Evolutionary conservation across 2,329 filamentous ascomycete species (phyloP).

Genomic region (Talaromyces sp.): DNA sequence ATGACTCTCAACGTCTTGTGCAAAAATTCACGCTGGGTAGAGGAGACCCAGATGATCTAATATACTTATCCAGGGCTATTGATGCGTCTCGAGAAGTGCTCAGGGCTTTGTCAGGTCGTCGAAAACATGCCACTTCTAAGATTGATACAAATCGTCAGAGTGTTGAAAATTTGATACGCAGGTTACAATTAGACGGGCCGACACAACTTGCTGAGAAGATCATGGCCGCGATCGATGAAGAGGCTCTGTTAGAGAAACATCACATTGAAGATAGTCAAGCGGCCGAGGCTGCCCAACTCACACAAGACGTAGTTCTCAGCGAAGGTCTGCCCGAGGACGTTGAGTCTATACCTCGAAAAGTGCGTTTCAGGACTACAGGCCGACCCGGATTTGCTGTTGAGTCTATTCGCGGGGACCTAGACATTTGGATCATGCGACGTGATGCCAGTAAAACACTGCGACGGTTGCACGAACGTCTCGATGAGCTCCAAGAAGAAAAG

Average conservation of each 20-base stretch:
- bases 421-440: slow-evolving; percentile 62
- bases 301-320: slow-evolving; percentile 64
- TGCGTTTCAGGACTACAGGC: slow-evolving; percentile 29
- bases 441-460: slow-evolving; percentile 64
- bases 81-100: slow-evolving; percentile 65
- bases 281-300: slow-evolving; percentile 66
- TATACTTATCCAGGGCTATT: slow-evolving; percentile 79
- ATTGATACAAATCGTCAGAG: slow-evolving; percentile 31
- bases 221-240: slow-evolving; percentile 79
- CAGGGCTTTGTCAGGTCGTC: slow-evolving; percentile 28
- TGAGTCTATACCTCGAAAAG: slow-evolving; percentile 53
- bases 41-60: slow-evolving; percentile 86
- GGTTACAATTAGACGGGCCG: slow-evolving; percentile 57
- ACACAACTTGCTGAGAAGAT: slow-evolving; percentile 68
- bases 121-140: slow-evolving; percentile 20
- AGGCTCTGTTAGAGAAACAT: slow-evolving; percentile 78
- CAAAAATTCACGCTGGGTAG: slow-evolving; percentile 92
- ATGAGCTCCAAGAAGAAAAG: slow-evolving; percentile 59
- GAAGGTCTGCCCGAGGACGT: slow-evolving; percentile 61
- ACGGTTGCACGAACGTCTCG: slow-evolving; percentile 65
- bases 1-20: slow-evolving; percentile 83
- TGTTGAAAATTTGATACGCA: slow-evolving; percentile 30
- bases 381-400: slow-evolving; percentile 29
- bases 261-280: slow-evolving; percentile 69
- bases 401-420: slow-evolving; percentile 40